Conservation (phyloP, 495 filamentous ascomycete genomes). For the Penicillium angulare region DNA sequence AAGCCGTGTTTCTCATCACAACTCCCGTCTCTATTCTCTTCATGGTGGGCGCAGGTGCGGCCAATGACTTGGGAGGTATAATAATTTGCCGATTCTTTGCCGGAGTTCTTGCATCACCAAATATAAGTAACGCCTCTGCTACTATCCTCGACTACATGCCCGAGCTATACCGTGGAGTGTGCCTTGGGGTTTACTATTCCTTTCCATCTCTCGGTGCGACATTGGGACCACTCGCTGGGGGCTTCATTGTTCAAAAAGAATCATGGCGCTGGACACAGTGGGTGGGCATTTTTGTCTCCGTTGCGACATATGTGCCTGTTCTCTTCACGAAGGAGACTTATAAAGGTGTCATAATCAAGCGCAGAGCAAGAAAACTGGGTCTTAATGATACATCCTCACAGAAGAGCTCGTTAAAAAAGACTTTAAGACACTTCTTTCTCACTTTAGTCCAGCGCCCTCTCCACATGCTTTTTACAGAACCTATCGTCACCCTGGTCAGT, state of each 20-base stretch:
- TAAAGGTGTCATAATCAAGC: slow-evolving; percentile 43
- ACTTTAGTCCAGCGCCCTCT: neutral
- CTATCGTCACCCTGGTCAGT: neutral
- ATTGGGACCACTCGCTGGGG: slow-evolving; percentile 41
- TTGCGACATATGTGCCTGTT: slow-evolving; percentile 29
- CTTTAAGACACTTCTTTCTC: slow-evolving; percentile 4
- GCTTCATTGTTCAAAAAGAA: slow-evolving; percentile 42
- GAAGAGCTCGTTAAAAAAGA: neutral
- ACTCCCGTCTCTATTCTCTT: neutral
- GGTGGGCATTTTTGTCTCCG: slow-evolving; percentile 46
- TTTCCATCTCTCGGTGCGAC: slow-evolving; percentile 42
- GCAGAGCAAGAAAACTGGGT: slow-evolving; percentile 40
- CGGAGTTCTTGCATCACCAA: slow-evolving; percentile 39
- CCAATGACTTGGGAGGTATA: slow-evolving; percentile 35
- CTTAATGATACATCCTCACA: slow-evolving; percentile 5
- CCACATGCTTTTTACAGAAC: slow-evolving; percentile 2
- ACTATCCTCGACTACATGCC: slow-evolving; percentile 50
- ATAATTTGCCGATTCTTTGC: slow-evolving; percentile 49
- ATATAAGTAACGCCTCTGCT: slow-evolving; percentile 47
- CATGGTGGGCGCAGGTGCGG: neutral
- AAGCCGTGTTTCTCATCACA: neutral
- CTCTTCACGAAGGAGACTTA: slow-evolving; percentile 43
- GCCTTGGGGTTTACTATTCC: slow-evolving; percentile 8
- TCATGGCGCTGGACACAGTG: slow-evolving; percentile 56
- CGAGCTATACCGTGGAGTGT: slow-evolving; percentile 39